Base-by-base conservation (phyloP, 129 eudicot species). In the Mikania micrantha region DNA sequence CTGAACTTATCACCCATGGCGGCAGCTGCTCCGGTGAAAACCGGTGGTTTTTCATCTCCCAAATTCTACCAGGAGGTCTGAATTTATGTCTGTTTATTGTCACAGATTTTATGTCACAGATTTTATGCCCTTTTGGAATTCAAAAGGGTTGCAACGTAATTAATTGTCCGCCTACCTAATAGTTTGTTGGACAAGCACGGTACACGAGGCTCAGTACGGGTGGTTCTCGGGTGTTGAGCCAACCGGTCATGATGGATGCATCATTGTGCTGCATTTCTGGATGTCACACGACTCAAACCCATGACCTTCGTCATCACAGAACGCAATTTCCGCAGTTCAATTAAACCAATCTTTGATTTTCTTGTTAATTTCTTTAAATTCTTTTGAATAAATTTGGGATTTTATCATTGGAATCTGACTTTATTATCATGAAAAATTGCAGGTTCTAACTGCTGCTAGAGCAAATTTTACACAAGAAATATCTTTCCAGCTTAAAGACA, bases 401-500 rank as follows among this genome's bases (percentile, higher is more conserved):
- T 24, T 60, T 45, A 21, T 45, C 12, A 19, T 22, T 44, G 22
- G 32, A 60, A 38, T 44, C 36, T 70, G 61, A 42, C 22, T 32
- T n/a, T 65, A 16, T 44, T 56, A 68, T 29, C 50, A 15, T 57
- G 72, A 57, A 76, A 76, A 67, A 71, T 27, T 54, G 28, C 85
- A 91, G 98, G 96, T 80, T 61, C 78, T 81, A 40, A 85, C 76
- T 76, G 85, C 78, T 71, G 95, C 98, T 29, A 82, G 98, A 69
- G 81, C 80, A 60, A 91, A 85, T 70, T 91, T 88, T 66, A 84
- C 90, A 7, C 78, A 60, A 66, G 96, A 91, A 82, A 88, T 91
- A 64, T 88, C 95, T 73, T 85, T 91, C 82, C 85, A 86, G 87
- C 76, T 88, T 16, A 85, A 84, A 79, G 98, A 91, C 82, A 88